Conservation (phyloP, 2,329 filamentous ascomycete genomes). For the Ophiocordyceps camponoti-saundersi region DNA sequence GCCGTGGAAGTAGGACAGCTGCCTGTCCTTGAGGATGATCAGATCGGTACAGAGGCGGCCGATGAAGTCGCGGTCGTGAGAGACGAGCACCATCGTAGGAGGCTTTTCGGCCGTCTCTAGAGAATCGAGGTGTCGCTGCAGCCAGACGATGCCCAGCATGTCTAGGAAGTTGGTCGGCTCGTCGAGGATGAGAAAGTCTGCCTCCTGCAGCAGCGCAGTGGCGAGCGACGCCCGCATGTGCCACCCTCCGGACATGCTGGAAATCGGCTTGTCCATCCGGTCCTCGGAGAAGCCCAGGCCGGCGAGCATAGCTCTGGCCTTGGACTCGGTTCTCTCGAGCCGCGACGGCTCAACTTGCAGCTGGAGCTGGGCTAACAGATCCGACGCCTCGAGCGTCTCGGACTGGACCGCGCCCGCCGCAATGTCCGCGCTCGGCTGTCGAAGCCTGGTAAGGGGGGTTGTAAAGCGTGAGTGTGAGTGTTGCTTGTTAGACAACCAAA, state of each 20-base stretch:
- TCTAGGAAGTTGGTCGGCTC: conserved; percentile 83
- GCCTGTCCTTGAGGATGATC: conserved; percentile 56
- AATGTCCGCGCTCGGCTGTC: conserved; percentile 39
- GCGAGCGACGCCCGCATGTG: conserved; percentile 53
- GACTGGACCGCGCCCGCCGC: conserved; percentile 35
- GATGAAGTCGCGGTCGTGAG: conserved; percentile 70
- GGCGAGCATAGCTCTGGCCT: conserved; percentile 46
- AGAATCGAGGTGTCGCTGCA: conserved; percentile 53
- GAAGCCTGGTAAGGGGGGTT: conserved; percentile 14
- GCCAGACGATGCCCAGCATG: conserved; percentile 68
- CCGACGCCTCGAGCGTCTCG: conserved; percentile 53
- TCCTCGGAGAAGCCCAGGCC: conserved; percentile 57
- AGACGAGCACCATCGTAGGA: conserved; percentile 60
- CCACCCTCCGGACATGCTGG: conserved; percentile 62
- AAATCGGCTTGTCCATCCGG: conserved; percentile 39
- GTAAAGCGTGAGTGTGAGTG: neutral
- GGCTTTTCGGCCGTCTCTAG: conserved; percentile 30
- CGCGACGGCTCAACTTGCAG: conserved; percentile 49
- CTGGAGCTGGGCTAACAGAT: conserved; percentile 54
- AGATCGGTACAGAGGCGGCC: conserved; percentile 63
- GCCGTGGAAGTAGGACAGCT: conserved; percentile 57
- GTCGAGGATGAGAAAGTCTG: conserved; percentile 66
- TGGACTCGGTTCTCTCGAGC: conserved; percentile 44
- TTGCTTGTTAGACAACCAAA: neutral
- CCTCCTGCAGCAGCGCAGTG: conserved; percentile 49